A percentile compares a stretch with the other conserved stretches of the same genome.
These are phyloP conservation scores for Hypholoma fasciculare DNA, from an alignment of 768 basidiomycete genomes.

Conservation along the genomic window DNA sequence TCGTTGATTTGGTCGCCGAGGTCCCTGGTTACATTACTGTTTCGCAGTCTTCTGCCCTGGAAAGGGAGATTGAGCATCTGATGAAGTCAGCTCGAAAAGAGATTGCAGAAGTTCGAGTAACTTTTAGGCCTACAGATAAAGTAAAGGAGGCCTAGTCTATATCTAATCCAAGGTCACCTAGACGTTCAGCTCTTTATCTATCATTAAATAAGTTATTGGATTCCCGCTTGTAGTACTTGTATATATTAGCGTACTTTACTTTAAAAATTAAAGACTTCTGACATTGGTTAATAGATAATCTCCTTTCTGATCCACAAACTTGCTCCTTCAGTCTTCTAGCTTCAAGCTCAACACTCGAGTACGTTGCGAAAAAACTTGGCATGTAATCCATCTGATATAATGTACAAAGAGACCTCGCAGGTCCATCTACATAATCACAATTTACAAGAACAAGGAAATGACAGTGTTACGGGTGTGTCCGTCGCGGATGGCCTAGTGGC, in stretches of 20 bases:
- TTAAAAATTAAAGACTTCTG: not conserved
- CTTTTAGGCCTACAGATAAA: conserved; percentile 37
- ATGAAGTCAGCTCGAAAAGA: conserved; percentile 62
- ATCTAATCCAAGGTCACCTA: not conserved
- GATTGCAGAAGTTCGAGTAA: conserved; percentile 70
- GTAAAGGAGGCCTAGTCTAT: conserved; percentile 1
- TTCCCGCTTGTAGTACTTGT: conserved; percentile 8
- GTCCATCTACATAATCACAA: not conserved
- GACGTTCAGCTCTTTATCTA: not conserved
- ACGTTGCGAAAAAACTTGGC: too few species aligned
- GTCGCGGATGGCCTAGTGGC: conserved; percentile 58
- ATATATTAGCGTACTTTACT: conserved; percentile 1
- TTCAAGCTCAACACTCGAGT: too few species aligned
- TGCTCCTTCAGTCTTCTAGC: too few species aligned
- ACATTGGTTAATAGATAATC: not conserved
- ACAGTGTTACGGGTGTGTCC: conserved; percentile 64
- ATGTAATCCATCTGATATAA: not conserved
- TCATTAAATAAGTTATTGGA: conserved; percentile 12
- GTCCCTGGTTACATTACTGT: conserved; percentile 65
- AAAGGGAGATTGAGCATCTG: conserved; percentile 55
- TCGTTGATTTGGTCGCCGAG: conserved; percentile 78
- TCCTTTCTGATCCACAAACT: not conserved
- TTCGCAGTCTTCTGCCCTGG: conserved; percentile 55
- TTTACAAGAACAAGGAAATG: conserved; percentile 47
- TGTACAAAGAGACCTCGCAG: not conserved